Base-by-base conservation (phyloP, 345 rosid species). In the Salix brachista region DNA sequence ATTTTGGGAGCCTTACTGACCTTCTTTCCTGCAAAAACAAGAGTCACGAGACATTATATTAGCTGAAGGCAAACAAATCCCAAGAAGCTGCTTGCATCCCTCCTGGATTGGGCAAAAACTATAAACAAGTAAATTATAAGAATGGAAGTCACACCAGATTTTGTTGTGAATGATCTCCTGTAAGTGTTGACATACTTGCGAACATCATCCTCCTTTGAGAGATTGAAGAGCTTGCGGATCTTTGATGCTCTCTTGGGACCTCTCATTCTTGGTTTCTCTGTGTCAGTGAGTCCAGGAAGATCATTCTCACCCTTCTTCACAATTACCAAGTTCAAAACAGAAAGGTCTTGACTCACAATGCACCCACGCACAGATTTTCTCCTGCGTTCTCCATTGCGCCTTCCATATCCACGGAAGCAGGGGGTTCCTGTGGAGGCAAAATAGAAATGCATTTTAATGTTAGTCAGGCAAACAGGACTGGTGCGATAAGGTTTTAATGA, bases 351-450 rank as follows among this genome's bases (percentile, higher is more conserved):
- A 80, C 96, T 91, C 58, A 92, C 97, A 56, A 90, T 90, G 83
- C 97, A 90, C 37, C 97, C 97, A 13, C 93, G 93, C 25, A 90
- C 97, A 71, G 97, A 92, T 89, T 92, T 92, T 80, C 97, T 85
- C 74, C 97, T 88, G 34, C 95, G 88, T 84, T 89, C 95, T 26
- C 95, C 94, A 77, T 82, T 89, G 60, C 91, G 87, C 79, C 97
- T 87, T 60, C 97, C 97, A n/a, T 84, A 84, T 42, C 97, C 97
- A 80, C 92, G 90, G 82, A 92, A 90, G 86, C 97, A 92, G 48
- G 97, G 93, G 48, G 92, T 88, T 16, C 94, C 97, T 58, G 0
- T 58, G 14, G 28, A 58, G 64, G 64, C 64, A 23, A 58, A 10
- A 58, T 23, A n/a, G 28, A 23, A 58, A 58, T 58, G 26, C 64